phyloP scores from a whole-genome alignment of 2,329 filamentous ascomycete genomes.

The Cladosporium velox region DNA sequence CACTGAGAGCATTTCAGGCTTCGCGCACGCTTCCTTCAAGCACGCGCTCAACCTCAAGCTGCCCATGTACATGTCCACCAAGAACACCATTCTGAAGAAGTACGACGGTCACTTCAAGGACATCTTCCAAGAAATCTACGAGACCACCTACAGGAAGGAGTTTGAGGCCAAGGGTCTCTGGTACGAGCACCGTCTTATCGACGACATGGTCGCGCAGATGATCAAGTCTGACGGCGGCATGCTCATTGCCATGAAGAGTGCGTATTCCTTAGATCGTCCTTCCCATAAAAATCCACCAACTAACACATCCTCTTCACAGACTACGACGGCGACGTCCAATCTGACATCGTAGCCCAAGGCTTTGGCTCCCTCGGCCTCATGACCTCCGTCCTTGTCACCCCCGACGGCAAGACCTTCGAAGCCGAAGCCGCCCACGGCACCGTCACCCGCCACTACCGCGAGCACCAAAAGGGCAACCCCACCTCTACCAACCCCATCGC shows the following conservation, averaged over 20 bases:
- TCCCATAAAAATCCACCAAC: not conserved
- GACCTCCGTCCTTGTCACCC: conserved; percentile 96
- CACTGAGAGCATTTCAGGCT: conserved; percentile 89
- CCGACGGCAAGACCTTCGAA: conserved; percentile 95
- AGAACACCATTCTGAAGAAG: conserved; percentile 99
- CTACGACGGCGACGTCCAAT: conserved; percentile 99
- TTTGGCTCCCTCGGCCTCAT: conserved; percentile 98
- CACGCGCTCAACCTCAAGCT: conserved; percentile 82
- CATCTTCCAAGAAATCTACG: conserved; percentile 97
- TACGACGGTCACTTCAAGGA: conserved; percentile 99
- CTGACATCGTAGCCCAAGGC: conserved; percentile 95
- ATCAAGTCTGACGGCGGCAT: conserved; percentile 97
- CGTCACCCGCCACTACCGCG: conserved; percentile 96
- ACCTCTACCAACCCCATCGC: conserved; percentile 99
- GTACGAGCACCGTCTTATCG: conserved; percentile 99
- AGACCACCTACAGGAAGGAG: conserved; percentile 78
- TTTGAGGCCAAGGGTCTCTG: conserved; percentile 93
- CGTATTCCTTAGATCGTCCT: conserved; percentile 40
- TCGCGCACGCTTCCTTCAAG: conserved; percentile 97
- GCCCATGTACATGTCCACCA: conserved; percentile 99
- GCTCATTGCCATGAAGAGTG: conserved; percentile 97
- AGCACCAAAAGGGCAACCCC: conserved; percentile 96
- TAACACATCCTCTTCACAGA: conserved; percentile 55
- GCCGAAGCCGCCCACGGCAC: conserved; percentile 97
- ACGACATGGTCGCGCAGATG: conserved; percentile 99